phyloP scores from a whole-genome alignment of 176 grass and related monocot genomes.

The Oryza nivara region DNA sequence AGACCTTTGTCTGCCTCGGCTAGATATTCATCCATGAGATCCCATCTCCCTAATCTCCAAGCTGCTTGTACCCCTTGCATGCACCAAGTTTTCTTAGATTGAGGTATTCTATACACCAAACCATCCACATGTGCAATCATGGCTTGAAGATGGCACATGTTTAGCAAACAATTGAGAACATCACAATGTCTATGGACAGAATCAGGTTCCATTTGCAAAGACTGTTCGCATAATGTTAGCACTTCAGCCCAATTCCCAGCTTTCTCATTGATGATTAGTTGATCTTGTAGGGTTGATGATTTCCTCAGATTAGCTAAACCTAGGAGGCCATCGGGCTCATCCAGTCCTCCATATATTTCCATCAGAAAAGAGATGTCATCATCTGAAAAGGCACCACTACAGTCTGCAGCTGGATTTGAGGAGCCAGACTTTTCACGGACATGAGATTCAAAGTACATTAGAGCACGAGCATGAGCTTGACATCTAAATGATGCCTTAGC shows the following conservation, averaged over 20 bases:
- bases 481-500: conserved; percentile 90
- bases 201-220: conserved; percentile 87
- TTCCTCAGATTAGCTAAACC: conserved; percentile 89
- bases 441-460: conserved; percentile 92
- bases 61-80: conserved; percentile 97
- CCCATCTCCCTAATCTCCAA: conserved; percentile 95
- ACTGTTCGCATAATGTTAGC: conserved; percentile 88
- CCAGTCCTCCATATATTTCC: conserved; percentile 97
- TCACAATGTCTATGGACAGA: conserved; percentile 96
- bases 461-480: conserved; percentile 90
- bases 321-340: conserved; percentile 89
- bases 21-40: conserved; percentile 95
- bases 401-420: conserved; percentile 90
- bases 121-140: conserved; percentile 98
- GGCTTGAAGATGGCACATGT: conserved; percentile 96
- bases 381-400: conserved; percentile 79
- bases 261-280: conserved; percentile 96
- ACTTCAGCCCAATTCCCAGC: conserved; percentile 97
- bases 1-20: conserved; percentile 65
- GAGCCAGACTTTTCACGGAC: conserved; percentile 84
- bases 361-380: conserved; percentile 96
- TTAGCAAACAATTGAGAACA: conserved; percentile 95
- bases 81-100: conserved; percentile 91
- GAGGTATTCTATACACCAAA: conserved; percentile 71
- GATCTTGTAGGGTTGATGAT: conserved; percentile 90